phyloP scores from a whole-genome alignment of 495 filamentous ascomycete genomes.

The Sporormia fimetaria region DNA sequence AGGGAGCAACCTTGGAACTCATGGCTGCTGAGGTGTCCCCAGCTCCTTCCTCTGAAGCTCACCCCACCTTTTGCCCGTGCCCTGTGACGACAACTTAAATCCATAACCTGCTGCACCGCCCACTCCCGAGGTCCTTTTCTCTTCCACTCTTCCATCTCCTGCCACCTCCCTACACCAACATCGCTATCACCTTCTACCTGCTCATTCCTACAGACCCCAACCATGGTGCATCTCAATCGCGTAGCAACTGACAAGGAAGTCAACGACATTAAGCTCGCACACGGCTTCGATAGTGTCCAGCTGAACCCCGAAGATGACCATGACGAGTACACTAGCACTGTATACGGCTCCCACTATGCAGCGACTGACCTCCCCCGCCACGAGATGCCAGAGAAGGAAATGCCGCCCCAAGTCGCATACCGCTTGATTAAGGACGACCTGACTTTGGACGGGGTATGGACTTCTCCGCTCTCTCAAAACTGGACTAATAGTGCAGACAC shows the following conservation, averaged over 20 bases:
- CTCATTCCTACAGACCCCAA: too few relatives aligned
- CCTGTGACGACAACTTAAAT: too few relatives aligned
- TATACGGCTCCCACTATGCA: slow-evolving; percentile 78
- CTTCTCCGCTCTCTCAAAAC: slow-evolving; percentile 52
- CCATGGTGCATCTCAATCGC: slow-evolving; percentile 56
- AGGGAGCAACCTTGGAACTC: too few relatives aligned
- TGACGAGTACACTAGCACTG: slow-evolving; percentile 57
- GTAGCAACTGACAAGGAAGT: slow-evolving; percentile 43
- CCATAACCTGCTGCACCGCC: too few relatives aligned
- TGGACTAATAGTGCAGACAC: slow-evolving; percentile 49
- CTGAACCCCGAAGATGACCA: slow-evolving; percentile 40
- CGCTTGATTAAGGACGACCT: slow-evolving; percentile 93
- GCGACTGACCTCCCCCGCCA: slow-evolving; percentile 62
- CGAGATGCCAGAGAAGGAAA: slow-evolving; percentile 77
- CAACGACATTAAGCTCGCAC: slow-evolving; percentile 27
- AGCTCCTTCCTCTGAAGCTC: too few relatives aligned
- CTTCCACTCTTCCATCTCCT: too few relatives aligned
- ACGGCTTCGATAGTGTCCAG: slow-evolving; percentile 39
- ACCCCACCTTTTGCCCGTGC: too few relatives aligned
- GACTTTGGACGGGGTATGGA: slow-evolving; percentile 66
- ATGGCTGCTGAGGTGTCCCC: too few relatives aligned
- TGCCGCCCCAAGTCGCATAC: slow-evolving; percentile 46
- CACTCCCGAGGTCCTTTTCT: too few relatives aligned
- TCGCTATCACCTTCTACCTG: too few relatives aligned
- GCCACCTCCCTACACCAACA: too few relatives aligned